These are phyloP conservation scores for Xylariaceae sp. DNA, from an alignment of 2,329 filamentous ascomycete species.

Conservation along the genomic window DNA sequence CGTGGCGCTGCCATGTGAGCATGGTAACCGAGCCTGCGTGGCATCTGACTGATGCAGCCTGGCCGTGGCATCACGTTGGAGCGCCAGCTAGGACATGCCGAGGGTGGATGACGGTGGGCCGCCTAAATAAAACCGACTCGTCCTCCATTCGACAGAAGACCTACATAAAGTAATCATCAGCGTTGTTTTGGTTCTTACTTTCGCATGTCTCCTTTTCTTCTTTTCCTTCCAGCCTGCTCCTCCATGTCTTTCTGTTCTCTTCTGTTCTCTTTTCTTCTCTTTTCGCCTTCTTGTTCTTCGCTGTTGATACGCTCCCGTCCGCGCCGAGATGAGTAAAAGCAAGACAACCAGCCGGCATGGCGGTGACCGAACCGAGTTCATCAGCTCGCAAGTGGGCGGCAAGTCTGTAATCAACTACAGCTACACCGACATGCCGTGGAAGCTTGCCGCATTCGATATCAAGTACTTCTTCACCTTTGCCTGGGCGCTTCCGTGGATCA, in stretches of 20 bases:
- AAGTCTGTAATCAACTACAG: constrained; percentile 55
- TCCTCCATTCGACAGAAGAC: too few species aligned
- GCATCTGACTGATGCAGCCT: too few species aligned
- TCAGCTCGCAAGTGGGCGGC: constrained; percentile 56
- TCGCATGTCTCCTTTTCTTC: background rate
- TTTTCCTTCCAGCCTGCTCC: background rate
- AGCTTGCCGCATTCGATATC: constrained; percentile 49
- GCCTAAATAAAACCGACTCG: too few species aligned
- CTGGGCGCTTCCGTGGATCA: constrained; percentile 56
- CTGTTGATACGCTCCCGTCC: background rate
- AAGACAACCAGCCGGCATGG: constrained; percentile 7
- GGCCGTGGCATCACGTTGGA: too few species aligned
- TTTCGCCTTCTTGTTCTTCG: background rate
- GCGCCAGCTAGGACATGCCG: too few species aligned
- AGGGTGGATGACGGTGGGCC: too few species aligned
- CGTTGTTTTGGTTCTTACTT: background rate
- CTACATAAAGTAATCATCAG: background rate
- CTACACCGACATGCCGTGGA: constrained; percentile 55
- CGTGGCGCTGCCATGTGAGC: background rate
- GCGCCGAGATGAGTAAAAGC: constrained; percentile 1
- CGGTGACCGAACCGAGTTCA: constrained; percentile 44
- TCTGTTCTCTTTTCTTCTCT: background rate
- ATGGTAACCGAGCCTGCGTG: background rate
- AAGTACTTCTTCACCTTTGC: constrained; percentile 52
- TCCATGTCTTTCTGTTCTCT: background rate